Evolutionary conservation across 2,329 filamentous ascomycete species (phyloP).

Genomic region (Fusarium neocosmosporiellum): DNA sequence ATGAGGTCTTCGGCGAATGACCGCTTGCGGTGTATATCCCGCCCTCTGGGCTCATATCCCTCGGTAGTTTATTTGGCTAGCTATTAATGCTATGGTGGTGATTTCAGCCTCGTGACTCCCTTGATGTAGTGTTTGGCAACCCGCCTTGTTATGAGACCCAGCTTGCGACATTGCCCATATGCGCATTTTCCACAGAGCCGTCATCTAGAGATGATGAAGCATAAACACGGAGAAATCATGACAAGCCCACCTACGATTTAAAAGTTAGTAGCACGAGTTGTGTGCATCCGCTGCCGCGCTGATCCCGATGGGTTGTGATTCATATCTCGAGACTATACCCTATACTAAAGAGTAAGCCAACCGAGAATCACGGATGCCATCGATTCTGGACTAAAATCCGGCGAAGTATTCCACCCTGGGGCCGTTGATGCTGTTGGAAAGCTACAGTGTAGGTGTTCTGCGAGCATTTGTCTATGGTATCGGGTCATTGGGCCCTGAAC

Average conservation of each 20-base stretch:
- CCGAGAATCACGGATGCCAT: not conserved
- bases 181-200: not conserved
- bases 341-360: not conserved
- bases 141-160: not conserved
- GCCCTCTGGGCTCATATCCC: not conserved
- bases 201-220: not conserved
- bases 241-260: not conserved
- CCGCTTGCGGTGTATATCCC: not conserved
- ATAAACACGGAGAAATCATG: not conserved
- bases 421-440: not conserved
- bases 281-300: not conserved
- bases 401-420: rapidly evolving
- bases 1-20: not conserved
- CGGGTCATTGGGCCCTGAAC: not conserved
- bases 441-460: not conserved
- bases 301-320: not conserved
- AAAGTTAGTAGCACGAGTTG: not conserved
- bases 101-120: not conserved
- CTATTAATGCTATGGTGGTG: not conserved
- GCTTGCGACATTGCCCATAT: not conserved
- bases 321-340: not conserved
- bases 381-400: not conserved
- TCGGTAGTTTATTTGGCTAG: not conserved
- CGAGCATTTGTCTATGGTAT: not conserved
- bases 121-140: not conserved